These are phyloP conservation scores for Turnera subulata DNA, from an alignment of 345 rosid species.

Conservation along the genomic window DNA sequence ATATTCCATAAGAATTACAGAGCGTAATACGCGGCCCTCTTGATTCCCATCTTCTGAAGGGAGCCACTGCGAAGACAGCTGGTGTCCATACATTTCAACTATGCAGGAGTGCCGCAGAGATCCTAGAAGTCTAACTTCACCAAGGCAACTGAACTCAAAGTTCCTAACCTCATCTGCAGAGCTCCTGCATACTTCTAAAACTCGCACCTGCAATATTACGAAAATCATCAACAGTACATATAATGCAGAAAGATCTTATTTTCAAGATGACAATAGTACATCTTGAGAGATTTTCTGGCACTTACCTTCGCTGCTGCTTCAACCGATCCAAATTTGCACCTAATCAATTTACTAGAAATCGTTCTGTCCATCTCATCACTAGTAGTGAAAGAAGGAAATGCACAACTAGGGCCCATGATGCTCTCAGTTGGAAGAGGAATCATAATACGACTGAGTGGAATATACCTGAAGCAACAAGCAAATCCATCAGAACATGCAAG, in stretches of 20 bases:
- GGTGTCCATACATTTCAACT: conserved; percentile 84
- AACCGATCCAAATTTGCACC: conserved; percentile 63
- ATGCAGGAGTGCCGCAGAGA: conserved; percentile 74
- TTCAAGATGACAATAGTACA: not conserved
- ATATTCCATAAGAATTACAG: conserved; percentile 81
- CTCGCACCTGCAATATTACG: conserved; percentile 54
- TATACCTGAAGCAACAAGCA: conserved; percentile 51
- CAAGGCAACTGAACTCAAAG: conserved; percentile 77
- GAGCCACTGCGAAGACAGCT: conserved; percentile 69
- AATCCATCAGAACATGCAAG: conserved; percentile 7
- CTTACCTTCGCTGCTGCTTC: conserved; percentile 78
- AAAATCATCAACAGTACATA: not conserved
- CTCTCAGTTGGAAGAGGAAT: conserved; percentile 35
- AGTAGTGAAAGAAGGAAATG: conserved; percentile 53
- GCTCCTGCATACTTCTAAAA: conserved; percentile 49
- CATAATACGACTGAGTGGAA: conserved; percentile 62
- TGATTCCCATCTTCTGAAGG: conserved; percentile 52
- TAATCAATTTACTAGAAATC: conserved; percentile 52
- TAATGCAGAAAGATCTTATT: not conserved
- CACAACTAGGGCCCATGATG: conserved; percentile 32
- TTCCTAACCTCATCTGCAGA: conserved; percentile 57
- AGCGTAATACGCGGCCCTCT: conserved; percentile 46
- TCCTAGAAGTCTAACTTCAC: conserved; percentile 85
- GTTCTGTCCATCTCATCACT: conserved; percentile 56
- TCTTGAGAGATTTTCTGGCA: not conserved